Evolutionary conservation across 495 filamentous ascomycete species (phyloP).

Genomic region (Daldinia childiae): DNA sequence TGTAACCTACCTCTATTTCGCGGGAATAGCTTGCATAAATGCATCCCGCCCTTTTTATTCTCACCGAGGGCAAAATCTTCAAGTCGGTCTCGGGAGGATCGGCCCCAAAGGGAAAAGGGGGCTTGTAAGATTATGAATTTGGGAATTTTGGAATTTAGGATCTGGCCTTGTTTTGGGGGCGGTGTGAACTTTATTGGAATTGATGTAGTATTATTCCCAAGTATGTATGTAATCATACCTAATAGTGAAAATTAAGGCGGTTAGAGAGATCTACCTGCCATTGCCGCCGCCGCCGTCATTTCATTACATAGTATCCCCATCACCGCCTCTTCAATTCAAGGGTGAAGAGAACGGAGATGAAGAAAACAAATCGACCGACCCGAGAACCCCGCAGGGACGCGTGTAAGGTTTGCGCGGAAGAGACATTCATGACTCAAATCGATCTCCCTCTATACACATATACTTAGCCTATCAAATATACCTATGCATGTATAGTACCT

Average conservation of each 20-base stretch:
- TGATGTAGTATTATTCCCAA: no score
- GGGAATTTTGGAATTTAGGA: not conserved
- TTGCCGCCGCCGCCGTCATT: not conserved
- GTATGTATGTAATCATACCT: no score
- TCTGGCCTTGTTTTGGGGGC: not conserved
- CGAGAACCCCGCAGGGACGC: conserved; percentile 18
- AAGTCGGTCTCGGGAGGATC: conserved; percentile 12
- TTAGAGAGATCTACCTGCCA: not conserved
- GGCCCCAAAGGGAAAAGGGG: not conserved
- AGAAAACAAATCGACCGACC: not conserved
- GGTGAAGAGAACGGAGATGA: not conserved
- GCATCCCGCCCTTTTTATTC: not conserved
- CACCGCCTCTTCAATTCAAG: not conserved
- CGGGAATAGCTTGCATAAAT: not conserved
- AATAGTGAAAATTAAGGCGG: no score
- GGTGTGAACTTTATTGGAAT: conserved; percentile 2
- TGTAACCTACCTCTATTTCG: conserved; percentile 2
- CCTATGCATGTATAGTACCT: not conserved
- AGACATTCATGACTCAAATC: conserved; percentile 21
- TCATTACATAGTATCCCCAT: not conserved
- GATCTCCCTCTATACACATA: not conserved
- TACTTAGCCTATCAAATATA: not conserved
- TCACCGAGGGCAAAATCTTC: conserved; percentile 2
- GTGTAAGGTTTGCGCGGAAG: conserved; percentile 36
- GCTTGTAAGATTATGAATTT: not conserved